These are phyloP conservation scores for Candida endomychidarum DNA, from an alignment of 805 yeast species.

Conservation along the genomic window DNA sequence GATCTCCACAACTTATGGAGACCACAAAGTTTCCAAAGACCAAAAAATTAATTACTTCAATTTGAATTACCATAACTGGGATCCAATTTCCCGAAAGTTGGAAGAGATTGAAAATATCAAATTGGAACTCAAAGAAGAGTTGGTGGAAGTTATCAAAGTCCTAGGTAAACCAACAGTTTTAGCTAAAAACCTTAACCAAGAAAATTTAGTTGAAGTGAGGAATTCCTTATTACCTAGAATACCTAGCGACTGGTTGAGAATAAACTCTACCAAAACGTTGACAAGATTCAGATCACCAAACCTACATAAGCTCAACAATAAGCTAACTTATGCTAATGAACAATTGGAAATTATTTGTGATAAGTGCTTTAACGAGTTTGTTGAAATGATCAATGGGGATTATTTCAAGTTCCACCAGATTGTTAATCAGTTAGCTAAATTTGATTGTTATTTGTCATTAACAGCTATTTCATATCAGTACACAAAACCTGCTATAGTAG, in stretches of 20 bases:
- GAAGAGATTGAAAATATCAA: constrained; percentile 46
- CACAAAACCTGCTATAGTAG: constrained; percentile 48
- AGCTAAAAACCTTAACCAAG: constrained; percentile 58
- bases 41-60: constrained; percentile 48
- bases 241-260: constrained; percentile 77
- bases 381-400: constrained; percentile 32
- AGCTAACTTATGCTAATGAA: constrained; percentile 62
- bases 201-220: constrained; percentile 75
- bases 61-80: constrained; percentile 32
- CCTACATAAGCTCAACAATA: constrained; percentile 49
- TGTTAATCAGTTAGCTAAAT: constrained; percentile 47
- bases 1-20: constrained; percentile 56
- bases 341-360: constrained; percentile 47
- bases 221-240: constrained; percentile 54
- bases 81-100: constrained; percentile 36
- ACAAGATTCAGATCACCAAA: constrained; percentile 73
- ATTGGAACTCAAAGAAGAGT: constrained; percentile 49
- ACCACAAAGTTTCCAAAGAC: constrained; percentile 36
- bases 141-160: constrained; percentile 43
- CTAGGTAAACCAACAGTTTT: constrained; percentile 58
- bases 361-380: constrained; percentile 42
- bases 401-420: constrained; percentile 39
- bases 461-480: constrained; percentile 40
- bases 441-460: constrained; percentile 70
- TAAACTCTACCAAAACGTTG: constrained; percentile 65